Percentiles rank a stretch among this genome's conserved stretches.
These are phyloP conservation scores for Leptoxyphium fumago DNA, from an alignment of 2,329 filamentous ascomycete species.

Conservation along the genomic window DNA sequence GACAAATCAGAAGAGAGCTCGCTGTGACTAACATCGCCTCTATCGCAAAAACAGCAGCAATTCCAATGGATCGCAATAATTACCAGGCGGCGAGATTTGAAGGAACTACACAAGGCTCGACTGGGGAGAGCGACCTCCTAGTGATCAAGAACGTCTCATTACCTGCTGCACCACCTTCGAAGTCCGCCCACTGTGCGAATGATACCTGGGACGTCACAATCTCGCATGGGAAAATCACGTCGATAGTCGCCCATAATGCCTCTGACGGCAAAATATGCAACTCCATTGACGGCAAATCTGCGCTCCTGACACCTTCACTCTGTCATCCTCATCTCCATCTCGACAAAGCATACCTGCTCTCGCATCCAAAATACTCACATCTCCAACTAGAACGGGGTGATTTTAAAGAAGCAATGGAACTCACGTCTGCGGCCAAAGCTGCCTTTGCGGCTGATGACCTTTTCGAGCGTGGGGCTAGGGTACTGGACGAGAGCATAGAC, in stretches of 20 bases:
- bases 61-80: too few relatives aligned
- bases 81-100: too few relatives aligned
- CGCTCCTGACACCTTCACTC: constrained; percentile 39
- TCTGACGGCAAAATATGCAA: constrained; percentile 1
- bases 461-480: constrained; percentile 46
- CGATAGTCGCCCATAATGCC: background rate
- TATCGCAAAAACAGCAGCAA: too few relatives aligned
- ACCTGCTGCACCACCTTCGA: constrained; percentile 2
- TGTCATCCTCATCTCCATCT: constrained; percentile 63
- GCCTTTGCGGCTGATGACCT: constrained; percentile 49
- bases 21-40: too few relatives aligned
- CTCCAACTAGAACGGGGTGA: constrained; percentile 45
- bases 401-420: constrained; percentile 49
- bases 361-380: constrained; percentile 43
- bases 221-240: background rate
- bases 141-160: constrained; percentile 5
- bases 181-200: background rate
- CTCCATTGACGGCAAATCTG: constrained; percentile 25
- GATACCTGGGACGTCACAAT: constrained; percentile 2
- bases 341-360: constrained; percentile 50
- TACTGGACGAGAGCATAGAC: constrained; percentile 49
- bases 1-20: too few relatives aligned
- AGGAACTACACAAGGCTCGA: too few relatives aligned
- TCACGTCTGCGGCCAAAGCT: constrained; percentile 46
- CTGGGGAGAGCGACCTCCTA: background rate